Conservation (phyloP, 495 filamentous ascomycete genomes). For the Aspergillus carlsbadensis region DNA sequence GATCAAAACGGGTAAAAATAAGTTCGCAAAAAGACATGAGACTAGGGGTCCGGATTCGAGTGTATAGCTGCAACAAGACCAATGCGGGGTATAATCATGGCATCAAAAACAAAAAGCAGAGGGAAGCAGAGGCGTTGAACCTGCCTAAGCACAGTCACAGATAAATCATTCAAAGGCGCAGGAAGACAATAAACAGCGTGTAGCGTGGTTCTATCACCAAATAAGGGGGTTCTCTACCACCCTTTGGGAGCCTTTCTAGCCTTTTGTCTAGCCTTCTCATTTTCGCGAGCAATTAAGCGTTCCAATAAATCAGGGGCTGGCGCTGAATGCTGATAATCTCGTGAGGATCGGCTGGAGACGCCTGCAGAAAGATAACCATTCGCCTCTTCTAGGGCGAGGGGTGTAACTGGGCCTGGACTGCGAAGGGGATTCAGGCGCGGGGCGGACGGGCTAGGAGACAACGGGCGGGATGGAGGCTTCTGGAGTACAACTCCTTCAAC, state of each 20-base stretch:
- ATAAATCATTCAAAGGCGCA: too few relatives aligned
- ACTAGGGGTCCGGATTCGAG: slow-evolving; percentile 7
- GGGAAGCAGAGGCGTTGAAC: background rate
- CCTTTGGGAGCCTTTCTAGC: slow-evolving; percentile 34
- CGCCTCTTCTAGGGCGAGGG: slow-evolving; percentile 64
- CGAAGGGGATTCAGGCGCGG: slow-evolving; percentile 66
- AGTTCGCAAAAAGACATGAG: background rate
- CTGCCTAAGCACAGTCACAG: too few relatives aligned
- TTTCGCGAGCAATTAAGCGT: slow-evolving; percentile 38
- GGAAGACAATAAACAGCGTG: background rate
- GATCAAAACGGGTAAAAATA: slow-evolving; percentile 19
- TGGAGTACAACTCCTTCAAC: slow-evolving; percentile 26
- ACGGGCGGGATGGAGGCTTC: slow-evolving; percentile 28
- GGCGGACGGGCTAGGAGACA: slow-evolving; percentile 50
- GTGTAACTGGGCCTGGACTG: slow-evolving; percentile 78
- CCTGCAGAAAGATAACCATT: slow-evolving; percentile 53
- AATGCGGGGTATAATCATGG: slow-evolving; percentile 22
- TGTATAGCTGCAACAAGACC: background rate
- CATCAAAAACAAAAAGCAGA: slow-evolving; percentile 14
- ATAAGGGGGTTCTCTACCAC: slow-evolving; percentile 22
- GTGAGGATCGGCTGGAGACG: slow-evolving; percentile 21
- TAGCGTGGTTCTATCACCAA: background rate
- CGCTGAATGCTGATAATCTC: slow-evolving; percentile 21
- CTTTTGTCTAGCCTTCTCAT: slow-evolving; percentile 37
- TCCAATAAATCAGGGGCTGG: slow-evolving; percentile 37